Conservation (phyloP, 2,329 filamentous ascomycete species). For the Albophoma yamanashiensis region DNA sequence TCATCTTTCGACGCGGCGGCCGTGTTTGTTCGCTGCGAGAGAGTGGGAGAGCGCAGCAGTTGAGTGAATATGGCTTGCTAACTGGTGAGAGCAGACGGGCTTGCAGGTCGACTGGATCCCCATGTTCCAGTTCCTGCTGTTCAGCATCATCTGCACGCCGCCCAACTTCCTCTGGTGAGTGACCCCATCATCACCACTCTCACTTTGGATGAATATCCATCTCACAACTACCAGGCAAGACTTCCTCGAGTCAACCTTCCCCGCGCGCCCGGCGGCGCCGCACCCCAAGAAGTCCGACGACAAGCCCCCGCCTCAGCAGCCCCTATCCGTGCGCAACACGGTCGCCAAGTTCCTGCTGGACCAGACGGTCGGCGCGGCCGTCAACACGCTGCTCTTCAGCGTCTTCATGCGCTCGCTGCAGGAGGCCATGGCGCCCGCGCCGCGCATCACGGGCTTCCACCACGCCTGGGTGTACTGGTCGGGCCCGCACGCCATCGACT, state of each 20-base stretch:
- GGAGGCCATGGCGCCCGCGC: conserved; percentile 32
- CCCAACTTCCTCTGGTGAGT: conserved; percentile 73
- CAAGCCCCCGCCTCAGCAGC: conserved; percentile 7
- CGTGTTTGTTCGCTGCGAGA: background rate
- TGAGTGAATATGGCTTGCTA: background rate
- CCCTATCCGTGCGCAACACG: conserved; percentile 52
- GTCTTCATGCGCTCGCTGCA: conserved; percentile 47
- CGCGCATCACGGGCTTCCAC: conserved; percentile 24
- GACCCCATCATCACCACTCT: background rate
- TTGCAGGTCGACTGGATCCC: conserved; percentile 50
- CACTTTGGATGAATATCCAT: background rate
- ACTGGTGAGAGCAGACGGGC: background rate
- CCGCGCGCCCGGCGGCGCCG: conserved; percentile 45
- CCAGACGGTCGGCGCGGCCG: conserved; percentile 52
- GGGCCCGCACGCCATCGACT: conserved; percentile 30
- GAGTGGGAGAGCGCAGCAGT: background rate
- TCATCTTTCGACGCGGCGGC: background rate
- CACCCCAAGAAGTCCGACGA: conserved; percentile 14
- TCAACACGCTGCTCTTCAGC: conserved; percentile 57
- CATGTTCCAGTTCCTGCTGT: conserved; percentile 68
- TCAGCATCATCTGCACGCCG: conserved; percentile 61
- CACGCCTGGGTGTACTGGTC: conserved; percentile 22
- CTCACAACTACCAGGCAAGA: conserved; percentile 48
- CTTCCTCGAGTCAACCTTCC: conserved; percentile 64
- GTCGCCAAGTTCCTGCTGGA: conserved; percentile 57